Evolutionary conservation across 2,329 filamentous ascomycete species (phyloP).

Genomic region (Ophiostoma ulmi): DNA sequence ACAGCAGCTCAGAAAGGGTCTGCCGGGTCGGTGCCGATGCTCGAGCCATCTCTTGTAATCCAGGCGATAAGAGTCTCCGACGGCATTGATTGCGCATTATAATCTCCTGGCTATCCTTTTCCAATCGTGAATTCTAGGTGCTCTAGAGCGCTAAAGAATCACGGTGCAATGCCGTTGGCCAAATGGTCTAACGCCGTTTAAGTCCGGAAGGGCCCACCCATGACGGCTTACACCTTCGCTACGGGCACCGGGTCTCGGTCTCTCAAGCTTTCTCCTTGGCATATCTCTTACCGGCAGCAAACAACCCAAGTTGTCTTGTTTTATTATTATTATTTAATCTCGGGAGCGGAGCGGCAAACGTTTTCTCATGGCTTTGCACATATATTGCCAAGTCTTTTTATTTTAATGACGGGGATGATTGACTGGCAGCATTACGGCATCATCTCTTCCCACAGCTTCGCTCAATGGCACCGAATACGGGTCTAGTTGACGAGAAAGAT

Average conservation of each 20-base stretch:
- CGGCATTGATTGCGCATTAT: background rate
- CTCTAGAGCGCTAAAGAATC: background rate
- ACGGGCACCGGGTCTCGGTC: background rate
- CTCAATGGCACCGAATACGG: background rate
- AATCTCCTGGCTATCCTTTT: background rate
- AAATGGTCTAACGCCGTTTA: background rate
- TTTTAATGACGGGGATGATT: background rate
- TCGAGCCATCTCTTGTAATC: background rate
- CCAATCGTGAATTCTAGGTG: background rate
- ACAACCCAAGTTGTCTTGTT: too few species aligned
- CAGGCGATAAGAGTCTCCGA: background rate
- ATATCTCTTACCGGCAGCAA: background rate
- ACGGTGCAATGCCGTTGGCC: conserved; percentile 9
- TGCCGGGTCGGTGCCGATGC: background rate
- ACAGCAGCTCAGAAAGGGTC: background rate
- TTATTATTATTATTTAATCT: background rate
- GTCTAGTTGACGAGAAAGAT: background rate
- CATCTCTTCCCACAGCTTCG: background rate
- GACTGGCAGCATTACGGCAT: background rate
- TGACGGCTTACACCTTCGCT: background rate
- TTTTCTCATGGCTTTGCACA: background rate
- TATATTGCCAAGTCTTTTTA: background rate
- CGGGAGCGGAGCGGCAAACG: background rate
- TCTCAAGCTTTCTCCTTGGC: background rate
- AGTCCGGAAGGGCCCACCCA: background rate